phyloP scores from a whole-genome alignment of 2,329 filamentous ascomycete species.

The Penicillium rolfsii region DNA sequence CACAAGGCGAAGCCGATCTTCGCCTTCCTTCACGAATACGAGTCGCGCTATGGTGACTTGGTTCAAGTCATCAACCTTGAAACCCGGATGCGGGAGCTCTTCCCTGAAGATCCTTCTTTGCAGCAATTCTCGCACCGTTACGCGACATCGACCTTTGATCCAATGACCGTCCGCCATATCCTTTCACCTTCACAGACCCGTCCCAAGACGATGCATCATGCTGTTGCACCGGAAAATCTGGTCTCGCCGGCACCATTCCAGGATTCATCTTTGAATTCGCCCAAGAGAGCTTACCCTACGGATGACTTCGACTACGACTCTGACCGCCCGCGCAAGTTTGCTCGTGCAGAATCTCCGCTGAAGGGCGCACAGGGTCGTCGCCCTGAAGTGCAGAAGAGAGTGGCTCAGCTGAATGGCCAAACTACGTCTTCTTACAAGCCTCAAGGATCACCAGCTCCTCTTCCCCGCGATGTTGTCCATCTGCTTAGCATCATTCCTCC shows the following conservation, averaged over 20 bases:
- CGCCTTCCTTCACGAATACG: constrained; percentile 90
- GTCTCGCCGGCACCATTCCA: constrained; percentile 43
- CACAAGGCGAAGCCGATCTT: constrained; percentile 83
- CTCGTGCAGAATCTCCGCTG: constrained; percentile 86
- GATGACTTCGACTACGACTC: constrained; percentile 74
- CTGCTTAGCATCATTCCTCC: constrained; percentile 74
- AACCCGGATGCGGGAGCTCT: constrained; percentile 90
- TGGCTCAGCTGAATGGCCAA: constrained; percentile 40
- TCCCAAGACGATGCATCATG: constrained; percentile 55
- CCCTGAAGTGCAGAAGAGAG: constrained; percentile 71
- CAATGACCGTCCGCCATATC: constrained; percentile 77
- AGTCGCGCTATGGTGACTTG: constrained; percentile 91
- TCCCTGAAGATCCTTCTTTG: constrained; percentile 80
- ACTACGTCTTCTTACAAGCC: constrained; percentile 51
- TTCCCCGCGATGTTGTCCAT: constrained; percentile 69
- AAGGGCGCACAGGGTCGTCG: constrained; percentile 88
- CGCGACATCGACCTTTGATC: constrained; percentile 74
- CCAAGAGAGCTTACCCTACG: constrained; percentile 61
- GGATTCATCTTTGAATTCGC: constrained; percentile 47
- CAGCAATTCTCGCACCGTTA: constrained; percentile 77
- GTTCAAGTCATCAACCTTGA: constrained; percentile 89
- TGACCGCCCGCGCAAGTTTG: constrained; percentile 80
- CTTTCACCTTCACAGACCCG: constrained; percentile 81
- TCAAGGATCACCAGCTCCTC: constrained; percentile 61
- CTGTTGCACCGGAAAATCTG: constrained; percentile 31